Conservation (phyloP, 1,284 basidiomycete genomes). For the Schizopora paradoxa region DNA sequence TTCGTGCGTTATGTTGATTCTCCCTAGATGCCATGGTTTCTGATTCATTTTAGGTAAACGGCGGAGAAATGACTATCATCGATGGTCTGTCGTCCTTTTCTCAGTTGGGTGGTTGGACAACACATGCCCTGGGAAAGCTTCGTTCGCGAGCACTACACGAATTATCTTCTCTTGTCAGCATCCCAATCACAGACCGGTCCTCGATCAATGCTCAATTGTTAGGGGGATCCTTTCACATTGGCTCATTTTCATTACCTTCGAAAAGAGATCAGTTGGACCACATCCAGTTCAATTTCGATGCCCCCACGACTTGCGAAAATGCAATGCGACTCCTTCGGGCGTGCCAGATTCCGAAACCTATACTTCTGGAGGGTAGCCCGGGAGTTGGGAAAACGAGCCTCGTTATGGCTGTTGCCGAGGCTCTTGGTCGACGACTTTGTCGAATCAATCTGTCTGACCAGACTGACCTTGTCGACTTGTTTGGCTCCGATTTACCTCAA, state of each 20-base stretch:
- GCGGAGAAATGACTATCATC: conserved; percentile 80
- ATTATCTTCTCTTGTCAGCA: conserved; percentile 49
- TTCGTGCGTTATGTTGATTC: neutral
- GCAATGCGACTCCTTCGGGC: conserved; percentile 88
- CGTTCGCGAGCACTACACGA: conserved; percentile 44
- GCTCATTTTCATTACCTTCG: conserved; percentile 68
- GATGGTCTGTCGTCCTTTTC: conserved; percentile 72
- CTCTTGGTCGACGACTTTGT: conserved; percentile 76
- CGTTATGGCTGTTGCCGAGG: conserved; percentile 80
- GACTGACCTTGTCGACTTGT: conserved; percentile 94
- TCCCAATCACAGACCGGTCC: neutral
- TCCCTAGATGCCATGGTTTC: conserved; percentile 11
- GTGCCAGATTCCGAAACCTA: conserved; percentile 86
- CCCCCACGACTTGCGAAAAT: conserved; percentile 87
- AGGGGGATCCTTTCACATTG: conserved; percentile 48
- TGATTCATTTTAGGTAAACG: conserved; percentile 60
- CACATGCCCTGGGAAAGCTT: conserved; percentile 41
- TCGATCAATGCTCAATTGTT: neutral
- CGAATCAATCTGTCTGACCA: conserved; percentile 99
- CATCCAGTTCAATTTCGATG: conserved; percentile 76
- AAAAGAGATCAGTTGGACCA: conserved; percentile 40
- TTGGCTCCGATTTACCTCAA: conserved; percentile 94
- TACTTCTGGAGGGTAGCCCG: conserved; percentile 95
- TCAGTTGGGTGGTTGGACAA: conserved; percentile 20
- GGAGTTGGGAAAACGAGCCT: conserved; percentile 99